Evolutionary conservation across 148 eudicot genomes (phyloP), one percentile per base, ranked within the genome.

Genomic region (Camellia japonica): DNA sequence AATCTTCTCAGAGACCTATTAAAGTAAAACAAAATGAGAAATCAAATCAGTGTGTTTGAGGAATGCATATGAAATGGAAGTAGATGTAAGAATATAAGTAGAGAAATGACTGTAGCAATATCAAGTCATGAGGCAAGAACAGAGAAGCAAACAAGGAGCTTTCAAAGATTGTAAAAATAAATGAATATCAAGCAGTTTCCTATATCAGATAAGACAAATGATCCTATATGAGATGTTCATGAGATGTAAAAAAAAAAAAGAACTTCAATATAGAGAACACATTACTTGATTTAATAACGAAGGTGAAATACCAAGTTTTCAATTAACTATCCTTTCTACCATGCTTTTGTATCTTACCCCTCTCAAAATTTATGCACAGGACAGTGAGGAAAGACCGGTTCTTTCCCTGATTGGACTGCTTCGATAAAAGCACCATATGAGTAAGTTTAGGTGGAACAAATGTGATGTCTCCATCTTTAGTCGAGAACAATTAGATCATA

Each of bases 1-100:
- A 76, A 93, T 87, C 84, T 84, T 93, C 71, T 88, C 82, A 44
- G 91, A 93, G 78, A 90, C 97, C 99, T 95, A 80, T 5, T 16
- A 58, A 68, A 42, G 61, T 13, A 15, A 42, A 70, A 19, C 11
- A 5, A 15, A 63, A 30, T 10, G 66, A 61, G 4, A 70, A 41
- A 4, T 47, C 47, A 52, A 5, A 64, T 42, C 6, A 1, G 9
- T 4, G 16, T 20, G 46, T 18, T 44, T 66, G 38, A 13, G 41
- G 7, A 80, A 41, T 41, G 30, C 15, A 6, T 64, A 61, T 52
- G 15, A 63, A 62, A 63, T 41, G 10, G 7, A 30, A 16, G 42
- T 8, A 2, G 43, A 56, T 55, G 47, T 54, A 14, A 44, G 18
- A 61, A 61, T 61, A n/a, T 61, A 15, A 58, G 2, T 23, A 65